Base-by-base conservation (phyloP, 352 stramenopile species). In the Phytopythium litorale region DNA sequence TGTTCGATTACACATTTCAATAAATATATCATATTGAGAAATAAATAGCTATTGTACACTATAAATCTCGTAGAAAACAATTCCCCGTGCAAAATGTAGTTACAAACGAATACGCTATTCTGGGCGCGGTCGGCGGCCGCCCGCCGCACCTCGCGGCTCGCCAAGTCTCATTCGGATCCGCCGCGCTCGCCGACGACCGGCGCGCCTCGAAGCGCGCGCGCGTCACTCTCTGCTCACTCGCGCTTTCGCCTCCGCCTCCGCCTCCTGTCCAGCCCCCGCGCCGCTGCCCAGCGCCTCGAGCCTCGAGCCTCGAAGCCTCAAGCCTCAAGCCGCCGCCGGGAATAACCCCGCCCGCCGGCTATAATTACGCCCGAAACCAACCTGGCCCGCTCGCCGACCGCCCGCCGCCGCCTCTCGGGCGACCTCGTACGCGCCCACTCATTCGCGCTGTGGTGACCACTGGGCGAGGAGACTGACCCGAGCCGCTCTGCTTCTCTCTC, bases 391-490 rank as follows among this genome's bases (percentile, higher is more conserved):
- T 42, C 55, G 55, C 54, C 54, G 8, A 9, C 37, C 53, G 35
- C 54, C 58, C 56, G 33, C 52, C 54, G 51, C 54, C 49, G 50
- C 42, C 51, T 61, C 46, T 46, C 52, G 42, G 49, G 52, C 67
- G 65, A 66, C 28, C 42, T 62, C 56, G 45, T 62, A 55, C 7
- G 56, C 7, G 4, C 8, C 15, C 23, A n/a, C 3, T 46, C 33
- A 46, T 51, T 49, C 54, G 3, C 25, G 19, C 25, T 40, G n/a
- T 51, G 9, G 19, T 55, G 16, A 23, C 55, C 52, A 30, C 67
- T 71, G 56, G 35, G 46, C 64, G 42, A 55, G 40, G 12, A 54
- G 53, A 48, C 38, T 68, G 63, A 53, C 18, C n/a, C 58, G 54
- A 52, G 23, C 46, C 46, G 46, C 42, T n/a, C 46, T 32, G 46